These are phyloP conservation scores for Hirschioporus abietinus DNA, from an alignment of 768 basidiomycete species.

Conservation along the genomic window DNA sequence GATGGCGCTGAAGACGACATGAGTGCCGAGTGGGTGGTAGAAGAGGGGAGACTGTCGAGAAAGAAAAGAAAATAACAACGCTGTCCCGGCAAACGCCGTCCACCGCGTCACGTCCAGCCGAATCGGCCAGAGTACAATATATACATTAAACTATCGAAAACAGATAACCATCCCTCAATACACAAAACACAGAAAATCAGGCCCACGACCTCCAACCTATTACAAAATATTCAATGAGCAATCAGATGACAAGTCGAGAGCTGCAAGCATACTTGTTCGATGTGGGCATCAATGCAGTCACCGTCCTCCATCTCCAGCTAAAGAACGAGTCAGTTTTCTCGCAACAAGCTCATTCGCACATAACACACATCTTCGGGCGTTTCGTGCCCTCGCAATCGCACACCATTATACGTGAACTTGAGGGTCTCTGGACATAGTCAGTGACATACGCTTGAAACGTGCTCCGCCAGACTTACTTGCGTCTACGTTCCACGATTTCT, in stretches of 20 bases:
- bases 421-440: constrained; percentile 44
- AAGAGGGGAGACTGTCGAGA: not conserved
- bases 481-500: not conserved
- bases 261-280: constrained; percentile 43
- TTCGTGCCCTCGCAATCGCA: constrained; percentile 39
- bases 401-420: constrained; percentile 54
- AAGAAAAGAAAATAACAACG: not conserved
- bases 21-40: not conserved
- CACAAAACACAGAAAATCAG: not conserved
- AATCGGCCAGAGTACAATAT: not conserved
- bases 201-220: not conserved
- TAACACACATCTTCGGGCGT: constrained; percentile 47
- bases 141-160: too few species aligned
- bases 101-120: not conserved
- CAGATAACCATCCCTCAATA: too few species aligned
- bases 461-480: not conserved
- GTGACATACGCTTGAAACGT: not conserved
- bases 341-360: not conserved
- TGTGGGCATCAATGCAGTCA: constrained; percentile 54
- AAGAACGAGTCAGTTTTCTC: constrained; percentile 1
- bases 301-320: constrained; percentile 58
- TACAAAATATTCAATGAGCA: not conserved
- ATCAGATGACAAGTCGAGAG: constrained; percentile 3
- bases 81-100: not conserved
- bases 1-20: not conserved